A percentile compares a stretch with the other conserved stretches of the same genome.
Evolutionary conservation across 2,329 filamentous ascomycete genomes (phyloP).

Genomic region (Xylariaceae sp.): DNA sequence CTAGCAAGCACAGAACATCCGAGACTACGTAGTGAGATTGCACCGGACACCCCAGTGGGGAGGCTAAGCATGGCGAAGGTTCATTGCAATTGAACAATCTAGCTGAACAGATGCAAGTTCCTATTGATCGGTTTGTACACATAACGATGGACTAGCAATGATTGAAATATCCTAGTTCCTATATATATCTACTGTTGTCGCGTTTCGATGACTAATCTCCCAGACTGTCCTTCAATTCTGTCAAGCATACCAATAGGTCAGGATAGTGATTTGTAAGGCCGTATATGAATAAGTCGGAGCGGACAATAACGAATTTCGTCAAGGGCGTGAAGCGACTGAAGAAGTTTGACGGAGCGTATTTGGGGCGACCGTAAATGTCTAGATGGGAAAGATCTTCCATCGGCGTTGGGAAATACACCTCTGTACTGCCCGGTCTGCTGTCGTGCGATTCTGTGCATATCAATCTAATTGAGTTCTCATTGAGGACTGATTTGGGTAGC

Average conservation of each 20-base stretch:
- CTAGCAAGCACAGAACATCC: too few species aligned
- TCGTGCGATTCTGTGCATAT: constrained; percentile 3
- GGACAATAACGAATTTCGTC: constrained; percentile 21
- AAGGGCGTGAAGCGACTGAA: constrained; percentile 11
- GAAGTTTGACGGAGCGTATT: constrained; percentile 16
- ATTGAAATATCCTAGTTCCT: too few species aligned
- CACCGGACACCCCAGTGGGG: too few species aligned
- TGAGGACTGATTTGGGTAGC: constrained; percentile 11
- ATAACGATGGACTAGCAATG: too few species aligned
- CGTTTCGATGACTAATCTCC: not conserved
- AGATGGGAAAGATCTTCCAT: constrained; percentile 6
- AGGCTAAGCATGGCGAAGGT: too few species aligned
- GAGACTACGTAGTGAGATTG: too few species aligned
- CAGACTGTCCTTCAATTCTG: constrained; percentile 3
- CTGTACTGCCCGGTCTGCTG: not conserved
- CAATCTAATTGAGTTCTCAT: constrained; percentile 14
- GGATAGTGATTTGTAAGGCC: constrained; percentile 15
- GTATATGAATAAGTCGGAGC: constrained; percentile 22
- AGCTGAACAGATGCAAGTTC: too few species aligned
- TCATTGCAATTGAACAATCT: too few species aligned
- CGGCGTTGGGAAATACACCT: constrained; percentile 16
- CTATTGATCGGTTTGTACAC: too few species aligned
- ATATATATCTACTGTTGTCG: too few species aligned
- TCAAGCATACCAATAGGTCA: constrained; percentile 11
- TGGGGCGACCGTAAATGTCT: constrained; percentile 2